Base-by-base conservation (phyloP, 225 moss, liverwort and hornwort genomes). In the Polytrichum formosum region DNA sequence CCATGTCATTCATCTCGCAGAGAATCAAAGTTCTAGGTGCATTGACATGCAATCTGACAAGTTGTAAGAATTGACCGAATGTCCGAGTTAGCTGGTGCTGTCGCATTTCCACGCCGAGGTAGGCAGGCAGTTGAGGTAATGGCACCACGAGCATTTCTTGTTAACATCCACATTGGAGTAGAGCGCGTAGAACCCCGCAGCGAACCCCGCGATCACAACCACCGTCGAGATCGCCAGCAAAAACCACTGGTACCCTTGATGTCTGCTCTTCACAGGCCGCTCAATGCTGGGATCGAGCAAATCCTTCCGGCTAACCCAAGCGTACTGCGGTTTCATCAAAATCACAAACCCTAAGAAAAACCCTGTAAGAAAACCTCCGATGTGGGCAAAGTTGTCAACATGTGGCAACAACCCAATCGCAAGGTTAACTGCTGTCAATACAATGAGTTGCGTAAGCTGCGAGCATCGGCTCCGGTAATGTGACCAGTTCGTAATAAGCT, bases 341-440 rank as follows among this genome's bases (percentile, higher is more conserved):
- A 97, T 20, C 4, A 97, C 76, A 62, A 93, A 88, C 18, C 96
- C 96, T 53, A 97, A 56, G 22, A 97, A 70, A 1, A 88, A 74
- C 0, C 96, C 96, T 0, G 89, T 66, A 1, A 75, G 63, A 6
- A 97, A 84, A 2, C 96, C 96, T 55, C 96, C 96, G 7, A 97
- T 83, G 56, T 97, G 96, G 13, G 92, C 89, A 53, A 92, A 97
- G 46, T 97, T 97, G 74, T 97, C 96, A 0, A 97, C 92, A 6
- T 75, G 82, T 1, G 96, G 96, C 73, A 97, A 90, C 53, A 97
- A 81, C 6, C 96, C 96, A 7, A 97, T 83, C 5, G 84, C 92
- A 20, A 97, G 76, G 67, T 92, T 97, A 1, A 97, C 54, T 0
- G 28, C 79, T 6, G 85, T 70, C 6, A 89, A 77, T 4, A 97